These are phyloP conservation scores for Arthrobotrys pseudoclavata DNA, from an alignment of 2,329 filamentous ascomycete species.

Conservation along the genomic window DNA sequence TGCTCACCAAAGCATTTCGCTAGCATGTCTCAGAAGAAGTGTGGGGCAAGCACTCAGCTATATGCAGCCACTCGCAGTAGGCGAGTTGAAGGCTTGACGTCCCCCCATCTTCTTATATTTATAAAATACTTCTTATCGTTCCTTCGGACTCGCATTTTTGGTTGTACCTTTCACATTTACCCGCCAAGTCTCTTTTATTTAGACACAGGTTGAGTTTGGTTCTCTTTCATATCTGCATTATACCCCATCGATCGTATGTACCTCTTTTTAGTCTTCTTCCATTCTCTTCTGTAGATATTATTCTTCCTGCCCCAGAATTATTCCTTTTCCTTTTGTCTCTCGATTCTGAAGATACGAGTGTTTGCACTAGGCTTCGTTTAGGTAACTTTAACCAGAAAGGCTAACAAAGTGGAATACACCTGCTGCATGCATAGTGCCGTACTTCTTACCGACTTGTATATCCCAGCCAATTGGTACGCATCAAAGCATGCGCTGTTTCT, in stretches of 20 bases:
- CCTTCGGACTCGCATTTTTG: conserved; percentile 35
- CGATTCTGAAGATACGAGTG: background rate
- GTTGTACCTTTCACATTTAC: conserved; percentile 15
- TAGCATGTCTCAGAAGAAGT: conserved; percentile 2
- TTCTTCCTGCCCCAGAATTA: background rate
- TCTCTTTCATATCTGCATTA: conserved; percentile 52
- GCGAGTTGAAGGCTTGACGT: conserved; percentile 15
- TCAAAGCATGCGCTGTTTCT: conserved; percentile 19
- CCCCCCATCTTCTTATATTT: conserved; percentile 7
- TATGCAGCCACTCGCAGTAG: conserved; percentile 4
- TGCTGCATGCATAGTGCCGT: conserved; percentile 30
- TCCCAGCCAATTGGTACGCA: conserved; percentile 31
- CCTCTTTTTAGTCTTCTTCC: conserved; percentile 44
- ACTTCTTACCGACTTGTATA: conserved; percentile 23
- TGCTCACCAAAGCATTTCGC: conserved; percentile 5
- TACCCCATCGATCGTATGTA: conserved; percentile 29
- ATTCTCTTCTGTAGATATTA: conserved; percentile 58
- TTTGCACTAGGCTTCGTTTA: conserved; percentile 28
- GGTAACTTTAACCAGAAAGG: conserved; percentile 32
- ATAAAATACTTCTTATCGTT: conserved; percentile 33
- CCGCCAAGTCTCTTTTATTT: conserved; percentile 46
- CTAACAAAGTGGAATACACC: conserved; percentile 17
- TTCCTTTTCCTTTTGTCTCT: conserved; percentile 12
- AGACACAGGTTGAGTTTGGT: conserved; percentile 46
- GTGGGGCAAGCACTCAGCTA: background rate